phyloP scores from a whole-genome alignment of 2,329 filamentous ascomycete genomes.

The Metarhizium sp. region DNA sequence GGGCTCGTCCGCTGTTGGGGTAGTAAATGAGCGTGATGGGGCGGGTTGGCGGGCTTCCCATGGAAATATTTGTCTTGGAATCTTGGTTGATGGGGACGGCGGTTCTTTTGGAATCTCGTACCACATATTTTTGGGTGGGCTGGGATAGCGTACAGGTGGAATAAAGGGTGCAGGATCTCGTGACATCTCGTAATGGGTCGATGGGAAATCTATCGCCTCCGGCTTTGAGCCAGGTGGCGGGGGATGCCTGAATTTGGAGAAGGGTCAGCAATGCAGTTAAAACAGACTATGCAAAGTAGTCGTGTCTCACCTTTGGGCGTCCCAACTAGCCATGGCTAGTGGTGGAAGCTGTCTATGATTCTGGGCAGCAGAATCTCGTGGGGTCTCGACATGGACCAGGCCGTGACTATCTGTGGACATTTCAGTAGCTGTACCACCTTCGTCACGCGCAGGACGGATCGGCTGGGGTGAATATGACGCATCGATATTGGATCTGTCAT shows the following conservation, averaged over 20 bases:
- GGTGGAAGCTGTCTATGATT: not conserved
- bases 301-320: conserved; percentile 41
- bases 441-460: not conserved
- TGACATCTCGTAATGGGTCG: conserved; percentile 75
- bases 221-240: conserved; percentile 61
- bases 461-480: not conserved
- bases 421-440: not conserved
- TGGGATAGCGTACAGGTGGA: conserved; percentile 67
- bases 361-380: not conserved
- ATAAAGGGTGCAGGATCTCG: conserved; percentile 65
- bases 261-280: conserved; percentile 3
- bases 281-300: not conserved
- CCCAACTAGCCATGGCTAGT: conserved; percentile 32
- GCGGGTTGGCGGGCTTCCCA: conserved; percentile 69
- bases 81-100: conserved; percentile 43
- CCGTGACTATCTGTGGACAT: not conserved
- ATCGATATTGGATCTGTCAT: not conserved
- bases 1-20: conserved; percentile 6
- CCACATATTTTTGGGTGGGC: conserved; percentile 80
- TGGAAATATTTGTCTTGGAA: conserved; percentile 69
- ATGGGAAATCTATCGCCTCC: conserved; percentile 77
- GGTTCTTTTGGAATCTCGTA: conserved; percentile 66
- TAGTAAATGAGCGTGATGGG: conserved; percentile 52
- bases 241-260: conserved; percentile 39
- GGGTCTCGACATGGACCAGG: not conserved